Percentiles rank a stretch among this genome's conserved stretches.
Evolutionary conservation across 2,329 filamentous ascomycete species (phyloP).

Genomic region (Monosporascus sp.): DNA sequence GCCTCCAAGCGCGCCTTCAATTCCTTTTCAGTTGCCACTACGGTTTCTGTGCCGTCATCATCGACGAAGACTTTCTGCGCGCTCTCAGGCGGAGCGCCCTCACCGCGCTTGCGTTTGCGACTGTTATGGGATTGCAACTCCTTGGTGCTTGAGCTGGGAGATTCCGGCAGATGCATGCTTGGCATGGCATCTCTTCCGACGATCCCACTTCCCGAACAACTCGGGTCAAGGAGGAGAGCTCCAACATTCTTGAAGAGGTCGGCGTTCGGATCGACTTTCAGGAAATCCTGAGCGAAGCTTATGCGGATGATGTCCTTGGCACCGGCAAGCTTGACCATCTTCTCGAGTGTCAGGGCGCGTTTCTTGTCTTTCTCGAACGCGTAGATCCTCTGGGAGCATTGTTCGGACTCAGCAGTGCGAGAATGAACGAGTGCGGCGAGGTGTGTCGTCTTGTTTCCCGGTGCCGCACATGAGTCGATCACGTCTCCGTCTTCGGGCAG

Average conservation of each 20-base stretch:
- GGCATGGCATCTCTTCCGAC: slow-evolving; percentile 80
- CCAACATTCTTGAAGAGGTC: slow-evolving; percentile 64
- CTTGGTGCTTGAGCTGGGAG: slow-evolving; percentile 27
- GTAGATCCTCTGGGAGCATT: slow-evolving; percentile 48
- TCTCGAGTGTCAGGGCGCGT: slow-evolving; percentile 70
- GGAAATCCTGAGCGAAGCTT: slow-evolving; percentile 72
- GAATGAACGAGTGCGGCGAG: slow-evolving; percentile 67
- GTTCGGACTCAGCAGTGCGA: slow-evolving; percentile 31
- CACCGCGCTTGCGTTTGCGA: slow-evolving; percentile 43
- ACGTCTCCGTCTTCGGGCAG: slow-evolving; percentile 64
- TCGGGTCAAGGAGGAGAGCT: slow-evolving; percentile 82
- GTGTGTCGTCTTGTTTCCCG: slow-evolving; percentile 97
- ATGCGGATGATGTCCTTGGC: slow-evolving; percentile 63
- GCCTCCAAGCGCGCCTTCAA: slow-evolving; percentile 62
- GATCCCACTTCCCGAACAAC: slow-evolving; percentile 93
- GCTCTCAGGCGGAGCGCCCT: slow-evolving; percentile 21
- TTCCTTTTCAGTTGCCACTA: slow-evolving; percentile 49
- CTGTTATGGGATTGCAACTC: slow-evolving; percentile 30
- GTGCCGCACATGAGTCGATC: slow-evolving; percentile 90
- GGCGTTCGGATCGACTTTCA: slow-evolving; percentile 64
- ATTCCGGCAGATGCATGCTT: slow-evolving; percentile 53
- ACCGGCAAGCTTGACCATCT: slow-evolving; percentile 78
- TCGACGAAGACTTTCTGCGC: slow-evolving; percentile 40
- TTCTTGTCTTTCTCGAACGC: slow-evolving; percentile 73
- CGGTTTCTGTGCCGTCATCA: slow-evolving; percentile 50